phyloP scores from a whole-genome alignment of 352 stramenopile genomes.

The Pythium scleroteichum region DNA sequence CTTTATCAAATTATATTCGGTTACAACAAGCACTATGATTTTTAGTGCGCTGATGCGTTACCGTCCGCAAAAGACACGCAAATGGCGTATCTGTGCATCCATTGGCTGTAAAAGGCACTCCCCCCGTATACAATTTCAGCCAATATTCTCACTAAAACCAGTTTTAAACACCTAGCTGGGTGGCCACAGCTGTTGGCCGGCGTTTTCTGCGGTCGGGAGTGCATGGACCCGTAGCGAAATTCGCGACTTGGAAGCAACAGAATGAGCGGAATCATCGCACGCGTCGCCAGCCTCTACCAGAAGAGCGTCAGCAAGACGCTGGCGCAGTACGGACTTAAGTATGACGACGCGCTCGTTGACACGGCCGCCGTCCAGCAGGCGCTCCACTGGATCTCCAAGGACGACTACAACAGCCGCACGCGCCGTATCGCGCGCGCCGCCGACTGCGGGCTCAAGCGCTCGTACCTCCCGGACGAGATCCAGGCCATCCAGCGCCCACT shows the following conservation, averaged over 20 bases:
- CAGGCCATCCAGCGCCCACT: slow-evolving; percentile 84
- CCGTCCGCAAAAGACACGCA: slow-evolving; percentile 29
- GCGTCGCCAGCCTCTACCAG: slow-evolving; percentile 77
- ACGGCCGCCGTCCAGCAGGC: slow-evolving; percentile 78
- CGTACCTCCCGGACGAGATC: slow-evolving; percentile 85
- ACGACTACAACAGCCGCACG: slow-evolving; percentile 73
- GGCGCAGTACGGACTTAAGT: slow-evolving; percentile 84
- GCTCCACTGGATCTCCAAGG: slow-evolving; percentile 75
- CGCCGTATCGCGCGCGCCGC: slow-evolving; percentile 80
- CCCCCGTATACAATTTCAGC: slow-evolving; percentile 2
- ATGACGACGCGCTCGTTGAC: slow-evolving; percentile 86
- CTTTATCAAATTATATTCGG: background rate
- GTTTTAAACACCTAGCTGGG: slow-evolving; percentile 28
- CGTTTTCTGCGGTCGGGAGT: slow-evolving; percentile 28
- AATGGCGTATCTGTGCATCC: background rate
- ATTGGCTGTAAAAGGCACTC: slow-evolving; percentile 19
- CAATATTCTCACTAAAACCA: too few species aligned
- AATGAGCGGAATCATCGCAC: slow-evolving; percentile 37
- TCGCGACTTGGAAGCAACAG: slow-evolving; percentile 16
- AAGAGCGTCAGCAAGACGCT: slow-evolving; percentile 82
- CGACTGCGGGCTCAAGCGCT: slow-evolving; percentile 85
- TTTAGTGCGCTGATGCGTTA: background rate
- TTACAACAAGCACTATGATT: slow-evolving; percentile 1
- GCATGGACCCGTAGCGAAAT: slow-evolving; percentile 9
- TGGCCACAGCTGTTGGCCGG: background rate